These are phyloP conservation scores for Pelargonium fulgidum DNA, from an alignment of 441 rosid genomes.

Conservation along the genomic window DNA sequence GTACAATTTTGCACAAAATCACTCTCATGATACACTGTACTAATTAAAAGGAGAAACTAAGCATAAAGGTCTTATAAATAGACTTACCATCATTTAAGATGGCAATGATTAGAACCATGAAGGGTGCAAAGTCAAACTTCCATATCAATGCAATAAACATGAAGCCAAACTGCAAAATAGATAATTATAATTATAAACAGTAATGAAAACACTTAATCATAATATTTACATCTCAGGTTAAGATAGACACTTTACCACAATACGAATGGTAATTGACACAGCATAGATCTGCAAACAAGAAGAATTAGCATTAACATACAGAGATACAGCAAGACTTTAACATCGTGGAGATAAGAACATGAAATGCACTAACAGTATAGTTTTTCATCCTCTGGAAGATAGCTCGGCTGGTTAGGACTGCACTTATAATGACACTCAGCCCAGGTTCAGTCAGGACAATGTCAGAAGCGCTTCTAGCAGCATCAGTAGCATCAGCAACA, in stretches of 20 bases:
- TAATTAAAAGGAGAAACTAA: background rate
- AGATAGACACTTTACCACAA: constrained; percentile 48
- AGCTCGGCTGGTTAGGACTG: constrained; percentile 87
- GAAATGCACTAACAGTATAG: constrained; percentile 52
- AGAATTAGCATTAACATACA: background rate
- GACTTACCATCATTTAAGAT: constrained; percentile 76
- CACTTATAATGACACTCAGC: constrained; percentile 80
- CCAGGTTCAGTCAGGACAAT: constrained; percentile 90
- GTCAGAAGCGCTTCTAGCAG: constrained; percentile 84
- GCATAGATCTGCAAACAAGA: constrained; percentile 65
- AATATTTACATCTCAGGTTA: background rate
- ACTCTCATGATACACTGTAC: constrained; percentile 9
- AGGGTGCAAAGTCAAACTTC: constrained; percentile 76
- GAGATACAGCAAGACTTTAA: background rate
- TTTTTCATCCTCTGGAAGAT: constrained; percentile 96
- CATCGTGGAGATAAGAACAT: background rate
- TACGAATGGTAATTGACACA: constrained; percentile 84
- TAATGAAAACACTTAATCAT: background rate
- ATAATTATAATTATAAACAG: background rate
- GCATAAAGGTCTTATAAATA: background rate
- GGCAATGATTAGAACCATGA: constrained; percentile 86
- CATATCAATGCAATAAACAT: constrained; percentile 83
- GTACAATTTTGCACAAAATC: background rate
- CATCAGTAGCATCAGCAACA: constrained; percentile 90
- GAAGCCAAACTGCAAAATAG: constrained; percentile 67